Evolutionary conservation across 495 filamentous ascomycete species (phyloP), one percentile per base, ranked within the genome.

Genomic region (Immersiella caudata): DNA sequence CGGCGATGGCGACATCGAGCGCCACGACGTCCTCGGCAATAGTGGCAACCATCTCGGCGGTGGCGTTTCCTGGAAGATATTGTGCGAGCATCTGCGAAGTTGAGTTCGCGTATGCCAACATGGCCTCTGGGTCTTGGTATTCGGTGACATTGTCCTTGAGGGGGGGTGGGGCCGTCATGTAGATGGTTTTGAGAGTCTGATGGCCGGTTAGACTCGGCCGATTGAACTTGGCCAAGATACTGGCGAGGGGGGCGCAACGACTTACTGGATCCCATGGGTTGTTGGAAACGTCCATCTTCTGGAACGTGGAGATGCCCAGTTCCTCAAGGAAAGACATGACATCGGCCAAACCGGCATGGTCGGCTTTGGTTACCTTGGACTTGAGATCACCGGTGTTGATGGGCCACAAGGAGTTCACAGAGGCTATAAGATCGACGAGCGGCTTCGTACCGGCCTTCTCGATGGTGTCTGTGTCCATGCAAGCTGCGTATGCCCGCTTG

Each of bases 401-500:
- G 9, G 52, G 52, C 52, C 52, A 55, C 9, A 55, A 2, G 14
- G 21, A 24, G n/a, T 55, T 8, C 52, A 55, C 7, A 14, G 20
- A 25, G 33, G 59, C 59, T 9, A 62, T 49, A 9, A 18, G 1
- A 0, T 62, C 59, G 8, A 49, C 21, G 14, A 55, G 20, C 20
- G 52, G 52, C 52, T 55, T 11, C 2, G 52, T 62, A 33, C 25
- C 33, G 12, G 36, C 12, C 4, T 20, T 20, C 5, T 22, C 57
- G 20, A 62, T 62, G 20, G 22, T 11, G 1, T 62, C 59, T 5
- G 35, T 62, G 59, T 62, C 59, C 59, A 62, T 40, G 11, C 59
- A 62, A 1, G 59, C 36, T 5, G 35, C 8, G 36, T 62, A 62
- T 20, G 16, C 83, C 60, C 80, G 74, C 70, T 89, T 86, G 63